These are phyloP conservation scores for Silene coronaria DNA, from an alignment of 179 eudicot species.

Conservation along the genomic window DNA sequence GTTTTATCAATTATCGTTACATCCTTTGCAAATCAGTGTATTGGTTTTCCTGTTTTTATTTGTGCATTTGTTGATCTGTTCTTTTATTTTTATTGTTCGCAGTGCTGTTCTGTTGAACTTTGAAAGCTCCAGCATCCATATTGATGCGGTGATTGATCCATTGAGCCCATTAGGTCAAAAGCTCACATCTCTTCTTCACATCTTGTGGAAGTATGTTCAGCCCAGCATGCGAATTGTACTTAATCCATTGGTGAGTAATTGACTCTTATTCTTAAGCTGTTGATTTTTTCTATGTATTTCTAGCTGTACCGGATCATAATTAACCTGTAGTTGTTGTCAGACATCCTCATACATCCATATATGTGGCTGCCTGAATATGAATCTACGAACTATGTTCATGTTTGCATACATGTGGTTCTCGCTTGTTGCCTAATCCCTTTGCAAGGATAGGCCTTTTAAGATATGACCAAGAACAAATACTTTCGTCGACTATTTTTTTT, in stretches of 20 bases:
- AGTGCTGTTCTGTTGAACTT: slow-evolving; percentile 76
- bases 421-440: neutral
- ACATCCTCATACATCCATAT: neutral
- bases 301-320: neutral
- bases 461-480: too few species aligned
- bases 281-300: neutral
- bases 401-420: neutral
- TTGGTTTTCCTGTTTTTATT: neutral
- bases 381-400: neutral
- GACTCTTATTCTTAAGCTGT: slow-evolving; percentile 3
- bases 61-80: neutral
- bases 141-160: slow-evolving; percentile 96
- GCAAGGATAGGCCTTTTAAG: neutral
- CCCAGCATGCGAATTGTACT: slow-evolving; percentile 95
- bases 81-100: slow-evolving; percentile 15
- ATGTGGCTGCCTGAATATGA: too few species aligned
- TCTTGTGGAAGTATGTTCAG: slow-evolving; percentile 61
- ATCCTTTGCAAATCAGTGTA: neutral
- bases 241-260: slow-evolving; percentile 77
- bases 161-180: slow-evolving; percentile 88
- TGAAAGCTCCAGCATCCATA: slow-evolving; percentile 67
- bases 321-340: neutral
- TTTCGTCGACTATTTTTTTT: too few species aligned
- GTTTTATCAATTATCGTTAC: neutral
- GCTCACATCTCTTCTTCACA: slow-evolving; percentile 68